Conservation (phyloP, 257 asterid genomes). For the Solanum bulbocastanum region DNA sequence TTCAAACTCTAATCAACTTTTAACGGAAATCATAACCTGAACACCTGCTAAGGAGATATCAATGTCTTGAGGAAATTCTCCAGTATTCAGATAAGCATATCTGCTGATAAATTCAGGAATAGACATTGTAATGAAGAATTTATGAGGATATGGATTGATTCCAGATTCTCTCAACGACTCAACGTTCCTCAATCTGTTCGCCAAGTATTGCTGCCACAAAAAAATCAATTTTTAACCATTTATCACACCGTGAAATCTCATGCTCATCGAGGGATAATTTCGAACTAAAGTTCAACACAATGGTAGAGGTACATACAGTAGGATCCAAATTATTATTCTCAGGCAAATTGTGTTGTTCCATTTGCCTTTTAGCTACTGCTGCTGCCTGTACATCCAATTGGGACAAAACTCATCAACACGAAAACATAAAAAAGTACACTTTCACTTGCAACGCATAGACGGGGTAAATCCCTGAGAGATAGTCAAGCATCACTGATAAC, state of each 20-base stretch:
- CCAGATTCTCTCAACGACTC: not conserved
- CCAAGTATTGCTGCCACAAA: not conserved
- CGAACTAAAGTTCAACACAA: not conserved
- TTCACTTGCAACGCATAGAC: not conserved
- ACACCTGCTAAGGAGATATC: not conserved
- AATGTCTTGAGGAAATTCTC: not conserved
- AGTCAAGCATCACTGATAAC: not conserved
- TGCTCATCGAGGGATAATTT: not conserved
- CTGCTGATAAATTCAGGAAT: not conserved
- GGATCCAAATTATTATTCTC: not conserved
- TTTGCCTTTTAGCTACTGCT: not conserved
- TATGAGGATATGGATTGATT: not conserved
- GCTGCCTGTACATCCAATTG: not conserved
- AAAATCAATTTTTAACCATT: not conserved
- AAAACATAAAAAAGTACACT: not conserved
- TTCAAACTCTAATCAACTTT: not conserved
- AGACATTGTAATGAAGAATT: not conserved
- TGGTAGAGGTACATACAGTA: not conserved
- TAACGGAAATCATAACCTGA: not conserved
- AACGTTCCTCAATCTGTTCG: not conserved
- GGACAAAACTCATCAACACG: not conserved
- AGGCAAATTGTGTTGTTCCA: not conserved
- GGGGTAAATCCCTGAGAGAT: no score
- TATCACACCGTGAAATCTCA: not conserved
- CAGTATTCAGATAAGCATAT: not conserved